These are phyloP conservation scores for Rosellinia necatrix DNA, from an alignment of 2,329 filamentous ascomycete genomes.

Conservation along the genomic window DNA sequence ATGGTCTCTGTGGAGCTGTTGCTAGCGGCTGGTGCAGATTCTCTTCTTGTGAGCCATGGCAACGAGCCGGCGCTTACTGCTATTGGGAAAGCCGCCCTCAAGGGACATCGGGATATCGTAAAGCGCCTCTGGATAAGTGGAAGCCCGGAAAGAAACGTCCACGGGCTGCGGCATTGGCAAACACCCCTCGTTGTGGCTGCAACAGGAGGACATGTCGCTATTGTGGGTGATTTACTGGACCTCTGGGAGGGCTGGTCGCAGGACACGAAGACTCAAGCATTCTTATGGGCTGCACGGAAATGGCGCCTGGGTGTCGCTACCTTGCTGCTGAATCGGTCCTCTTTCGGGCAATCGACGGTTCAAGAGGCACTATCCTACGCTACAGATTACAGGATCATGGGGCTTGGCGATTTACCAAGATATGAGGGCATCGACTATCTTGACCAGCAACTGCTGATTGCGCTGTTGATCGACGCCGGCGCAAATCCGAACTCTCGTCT, in stretches of 20 bases:
- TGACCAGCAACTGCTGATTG: conserved; percentile 5
- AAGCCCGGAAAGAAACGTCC: not conserved
- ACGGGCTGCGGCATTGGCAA: not conserved
- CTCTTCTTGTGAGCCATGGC: not conserved
- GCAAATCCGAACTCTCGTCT: not conserved
- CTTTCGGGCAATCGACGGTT: not conserved
- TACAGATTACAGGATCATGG: conserved; percentile 3
- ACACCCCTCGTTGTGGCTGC: conserved; percentile 5
- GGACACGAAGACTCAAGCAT: not conserved
- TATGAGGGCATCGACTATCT: conserved; percentile 1
- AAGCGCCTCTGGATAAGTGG: conserved; percentile 3
- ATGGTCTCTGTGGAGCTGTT: not conserved
- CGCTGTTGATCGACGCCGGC: conserved; percentile 5
- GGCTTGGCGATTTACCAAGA: not conserved
- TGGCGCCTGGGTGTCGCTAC: not conserved
- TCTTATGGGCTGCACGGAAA: not conserved
- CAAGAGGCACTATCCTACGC: not conserved
- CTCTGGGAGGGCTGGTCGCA: conserved; percentile 1
- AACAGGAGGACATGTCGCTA: not conserved
- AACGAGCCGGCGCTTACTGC: conserved; percentile 1
- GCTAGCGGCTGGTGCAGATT: conserved; percentile 4
- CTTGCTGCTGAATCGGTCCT: not conserved
- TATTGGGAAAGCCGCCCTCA: conserved; percentile 6
- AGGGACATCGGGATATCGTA: not conserved
- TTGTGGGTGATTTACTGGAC: not conserved